Evolutionary conservation across 31 red algal species (phyloP).

Genomic region (Porphyra umbilicalis): DNA sequence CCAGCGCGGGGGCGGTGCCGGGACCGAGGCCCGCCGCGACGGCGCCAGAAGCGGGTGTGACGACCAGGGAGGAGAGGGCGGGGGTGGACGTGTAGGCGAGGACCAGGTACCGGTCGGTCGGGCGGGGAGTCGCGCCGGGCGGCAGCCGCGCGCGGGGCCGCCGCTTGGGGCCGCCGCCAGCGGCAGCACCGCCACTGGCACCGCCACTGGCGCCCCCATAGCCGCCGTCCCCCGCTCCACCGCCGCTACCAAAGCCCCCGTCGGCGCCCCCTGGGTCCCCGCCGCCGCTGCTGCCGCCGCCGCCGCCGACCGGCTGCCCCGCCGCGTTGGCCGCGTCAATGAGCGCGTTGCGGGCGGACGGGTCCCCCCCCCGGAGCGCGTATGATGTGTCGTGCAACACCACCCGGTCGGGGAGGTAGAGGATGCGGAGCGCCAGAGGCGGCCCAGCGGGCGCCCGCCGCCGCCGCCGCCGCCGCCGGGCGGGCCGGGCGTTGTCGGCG

Average conservation of each 20-base stretch:
- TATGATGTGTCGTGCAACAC: constrained; percentile 38
- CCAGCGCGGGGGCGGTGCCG: constrained; percentile 6
- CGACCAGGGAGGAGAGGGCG: neutral
- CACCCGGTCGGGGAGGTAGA: constrained; percentile 44
- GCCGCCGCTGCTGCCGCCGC: neutral
- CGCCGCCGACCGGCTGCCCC: neutral
- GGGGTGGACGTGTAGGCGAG: neutral
- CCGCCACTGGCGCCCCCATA: neutral
- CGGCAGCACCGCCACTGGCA: neutral
- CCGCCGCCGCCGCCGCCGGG: neutral
- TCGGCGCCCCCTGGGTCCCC: neutral
- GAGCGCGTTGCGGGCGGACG: constrained; percentile 61
- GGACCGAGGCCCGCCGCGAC: constrained; percentile 27
- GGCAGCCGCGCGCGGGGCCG: neutral
- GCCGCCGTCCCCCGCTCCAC: neutral
- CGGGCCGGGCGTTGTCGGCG: neutral
- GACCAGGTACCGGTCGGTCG: neutral
- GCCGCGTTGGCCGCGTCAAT: constrained; percentile 58
- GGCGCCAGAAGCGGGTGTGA: constrained; percentile 1
- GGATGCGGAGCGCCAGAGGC: constrained; percentile 34
- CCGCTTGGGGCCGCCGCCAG: neutral
- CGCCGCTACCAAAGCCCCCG: neutral
- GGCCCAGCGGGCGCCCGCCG: neutral
- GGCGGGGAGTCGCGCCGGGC: neutral
- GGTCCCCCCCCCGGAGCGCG: constrained; percentile 20